A percentile compares a stretch with the other conserved stretches of the same genome.
Conservation (phyloP, 495 filamentous ascomycete genomes). For the Thermothielavioides terrestris region DNA sequence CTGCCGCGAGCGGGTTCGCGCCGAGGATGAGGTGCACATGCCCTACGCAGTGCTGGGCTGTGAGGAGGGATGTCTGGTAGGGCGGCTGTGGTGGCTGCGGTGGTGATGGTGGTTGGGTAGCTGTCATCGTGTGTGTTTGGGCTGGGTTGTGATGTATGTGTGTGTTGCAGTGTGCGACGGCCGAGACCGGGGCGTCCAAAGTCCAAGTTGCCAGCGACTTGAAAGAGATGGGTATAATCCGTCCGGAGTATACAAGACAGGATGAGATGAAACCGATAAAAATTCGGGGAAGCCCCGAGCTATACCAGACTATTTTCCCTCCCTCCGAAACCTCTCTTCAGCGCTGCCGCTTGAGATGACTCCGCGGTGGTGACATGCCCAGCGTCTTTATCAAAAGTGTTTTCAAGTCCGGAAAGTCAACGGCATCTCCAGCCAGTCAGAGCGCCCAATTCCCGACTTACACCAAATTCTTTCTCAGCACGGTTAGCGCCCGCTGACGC, state of each 20-base stretch:
- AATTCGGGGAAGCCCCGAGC: background rate
- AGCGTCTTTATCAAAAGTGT: conserved; percentile 12
- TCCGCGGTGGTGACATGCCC: background rate
- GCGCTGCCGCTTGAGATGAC: background rate
- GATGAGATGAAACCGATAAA: background rate
- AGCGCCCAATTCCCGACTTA: conserved; percentile 10
- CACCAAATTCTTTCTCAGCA: conserved; percentile 16
- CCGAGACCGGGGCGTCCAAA: background rate
- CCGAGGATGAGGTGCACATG: conserved; percentile 86
- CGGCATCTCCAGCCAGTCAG: conserved; percentile 13
- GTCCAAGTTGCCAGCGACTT: too few relatives aligned
- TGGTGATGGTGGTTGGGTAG: conserved; percentile 9
- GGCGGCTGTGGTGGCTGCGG: background rate
- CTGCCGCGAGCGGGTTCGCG: conserved; percentile 74
- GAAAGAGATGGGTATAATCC: too few relatives aligned
- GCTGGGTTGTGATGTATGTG: background rate
- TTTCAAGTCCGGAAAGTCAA: background rate
- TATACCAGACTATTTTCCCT: background rate
- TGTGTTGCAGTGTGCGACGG: background rate
- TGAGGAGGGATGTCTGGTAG: conserved; percentile 54
- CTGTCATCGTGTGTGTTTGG: conserved; percentile 10
- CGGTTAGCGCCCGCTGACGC: conserved; percentile 25
- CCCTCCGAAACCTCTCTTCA: background rate
- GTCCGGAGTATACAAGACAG: too few relatives aligned
- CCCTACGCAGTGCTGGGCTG: conserved; percentile 61